Base-by-base conservation (phyloP, 1,284 basidiomycete species). In the Puccinia novopanici region DNA sequence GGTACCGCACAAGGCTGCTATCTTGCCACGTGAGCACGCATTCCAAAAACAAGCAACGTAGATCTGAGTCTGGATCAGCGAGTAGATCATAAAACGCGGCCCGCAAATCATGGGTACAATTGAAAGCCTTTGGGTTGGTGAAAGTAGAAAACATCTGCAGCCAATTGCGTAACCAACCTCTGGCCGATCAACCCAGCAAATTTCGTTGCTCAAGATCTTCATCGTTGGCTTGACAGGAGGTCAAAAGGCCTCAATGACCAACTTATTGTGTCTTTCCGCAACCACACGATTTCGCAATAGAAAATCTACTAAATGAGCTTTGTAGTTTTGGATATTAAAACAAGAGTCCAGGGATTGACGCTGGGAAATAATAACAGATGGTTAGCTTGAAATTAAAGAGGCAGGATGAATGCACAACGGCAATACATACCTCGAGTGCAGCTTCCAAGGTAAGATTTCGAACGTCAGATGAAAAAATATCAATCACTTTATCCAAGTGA, bases 61-160 rank as follows among this genome's bases (percentile, higher is more conserved):
- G 87, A 5, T 89, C 85, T 15, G 90, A 89, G 83, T 99, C 95
- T 0, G 95, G 92, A 82, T 95, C 91, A 0, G 94, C 91, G 45
- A 98, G 89, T n/a, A 94, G 89, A 22, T 89, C 87, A 19, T 89
- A 88, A 86, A 96, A 94, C 30, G 94, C 86, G 0, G 86, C 81
- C 80, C 90, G 90, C 22, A 99, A 88, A 0, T 89, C 89, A 13
- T 91, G 89, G 0, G 93, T 89, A 3, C 90, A 89, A 84, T 90
- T 90, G 0, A 97, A 88, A 0, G 93, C 92, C 86, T 94, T 95
- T 13, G 95, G 95, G 84, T 98, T 98, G 83, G 88, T 88, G 85
- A 99, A 93, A 85, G 94, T 95, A 80, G 92, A 89, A 84, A 98
- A 93, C 1, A 99, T 88, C 48, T 90, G 90, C 37, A 99, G 90